Evolutionary conservation across 2,329 filamentous ascomycete species (phyloP), one percentile per base, ranked within the genome.

Genomic region (Fusarium incarnatum): DNA sequence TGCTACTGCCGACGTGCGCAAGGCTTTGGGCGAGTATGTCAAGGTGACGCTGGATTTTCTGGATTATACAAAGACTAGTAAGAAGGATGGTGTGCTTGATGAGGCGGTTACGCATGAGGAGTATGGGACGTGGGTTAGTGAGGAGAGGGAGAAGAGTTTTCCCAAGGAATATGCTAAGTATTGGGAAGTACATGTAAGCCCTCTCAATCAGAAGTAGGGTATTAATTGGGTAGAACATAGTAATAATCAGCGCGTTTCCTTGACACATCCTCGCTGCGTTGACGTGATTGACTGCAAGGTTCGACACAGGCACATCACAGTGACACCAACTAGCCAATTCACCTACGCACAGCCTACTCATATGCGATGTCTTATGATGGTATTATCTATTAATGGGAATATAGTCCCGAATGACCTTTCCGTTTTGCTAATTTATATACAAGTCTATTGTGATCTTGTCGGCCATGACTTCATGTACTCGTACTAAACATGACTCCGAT

Each of bases 11-110:
- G 80, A 88, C 56, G 85, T 85, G 2, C 81, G 81, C 45, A 83
- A 87, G 60, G 89, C 87, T 1, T 75, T 91, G 44, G 76, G 80
- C 30, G 85, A 90, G 77, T 91, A 92, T 70, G 87, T 91, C 28
- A 81, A 86, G 46, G 80, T 88, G 3, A 84, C 88, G 0, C 77
- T 85, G 48, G 85, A 87, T 45, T 91, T 91, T 65, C 74, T 91
- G 63, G 77, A 81, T 27, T 89, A 84, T 67, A 60, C 86, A 23
- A 67, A 69, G 5, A 77, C 78, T 4, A 82, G 81, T 1, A 76
- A 83, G 58, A 82, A 81, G 69, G 77, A 77, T 9, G 84, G 85
- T 0, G 73, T 91, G 30, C 74, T 91, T 40, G 79, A 75, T 3
- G 84, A 88, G 71, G 80, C 80, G 41, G 84, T 84, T 27, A 84